Evolutionary conservation across 2,329 filamentous ascomycete genomes (phyloP), one percentile per base, ranked within the genome.

Genomic region (Exophiala viscosa): DNA sequence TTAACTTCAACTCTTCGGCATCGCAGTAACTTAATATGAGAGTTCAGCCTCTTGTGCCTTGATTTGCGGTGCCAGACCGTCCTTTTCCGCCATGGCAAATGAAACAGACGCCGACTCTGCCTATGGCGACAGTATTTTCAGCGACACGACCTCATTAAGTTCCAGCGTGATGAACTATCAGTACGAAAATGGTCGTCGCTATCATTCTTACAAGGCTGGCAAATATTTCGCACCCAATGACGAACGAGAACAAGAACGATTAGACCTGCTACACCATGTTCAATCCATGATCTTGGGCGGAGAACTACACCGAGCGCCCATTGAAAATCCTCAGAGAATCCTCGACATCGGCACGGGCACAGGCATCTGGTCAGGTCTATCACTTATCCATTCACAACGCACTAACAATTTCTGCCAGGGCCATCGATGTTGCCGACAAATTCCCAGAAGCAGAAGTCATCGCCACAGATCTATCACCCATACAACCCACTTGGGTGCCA

Each of bases 291-390:
- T 55, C 2, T 48, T 68, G 28, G 58, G 61, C n/a, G 50, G 55
- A 32, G 53, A 56, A 49, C 41, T 57, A 11, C 44, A 46, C 42
- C 44, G 32, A 31, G 13, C 70, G 66, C 51, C 66, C 67, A 11
- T 70, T 60, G 36, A 67, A 63, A 14, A 72, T 67, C 58, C 70
- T 67, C 53, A 66, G 20, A 36, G 51, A 18, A 76, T 83, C n/a
- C 70, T 84, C 6, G 80, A 84, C 60, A 70, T 84, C 10, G 79
- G 80, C 39, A 83, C 79, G 6, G 83, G 83, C 11, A 82, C 80
- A 1, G 82, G 83, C 2, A 81, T 81, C 66, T 87, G 84, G 84
- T 48, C 62, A 9, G 55, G 58, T 20, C 62, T 68, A 5, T 59
- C 60, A 20, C 55, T 56, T 14, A 63, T 46, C 23, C 17, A 31